These are phyloP conservation scores for Pisolithus albus DNA, from an alignment of 768 basidiomycete genomes.

Conservation along the genomic window DNA sequence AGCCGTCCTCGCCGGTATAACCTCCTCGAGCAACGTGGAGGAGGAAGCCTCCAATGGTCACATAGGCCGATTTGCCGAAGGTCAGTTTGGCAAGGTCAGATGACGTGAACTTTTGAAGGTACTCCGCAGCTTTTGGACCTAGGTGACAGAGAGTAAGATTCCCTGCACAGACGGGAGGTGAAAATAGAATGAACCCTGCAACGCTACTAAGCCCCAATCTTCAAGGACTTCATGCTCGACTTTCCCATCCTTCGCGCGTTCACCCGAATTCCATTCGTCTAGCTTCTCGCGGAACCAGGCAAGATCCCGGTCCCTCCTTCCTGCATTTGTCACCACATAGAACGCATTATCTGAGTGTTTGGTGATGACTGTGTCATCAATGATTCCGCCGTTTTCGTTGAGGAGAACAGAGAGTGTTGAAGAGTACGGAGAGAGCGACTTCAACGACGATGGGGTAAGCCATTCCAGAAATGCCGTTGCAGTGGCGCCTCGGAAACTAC, in stretches of 20 bases:
- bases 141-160: neutral
- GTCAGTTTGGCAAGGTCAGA: conserved; percentile 68
- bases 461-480: conserved; percentile 79
- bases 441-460: conserved; percentile 81
- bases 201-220: conserved; percentile 79
- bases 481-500: conserved; percentile 75
- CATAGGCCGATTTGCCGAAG: conserved; percentile 80
- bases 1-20: conserved; percentile 98
- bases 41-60: conserved; percentile 53
- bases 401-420: conserved; percentile 87
- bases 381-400: conserved; percentile 87
- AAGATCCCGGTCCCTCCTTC: conserved; percentile 73
- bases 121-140: conserved; percentile 80
- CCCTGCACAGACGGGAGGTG: neutral
- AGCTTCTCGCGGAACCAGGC: conserved; percentile 67
- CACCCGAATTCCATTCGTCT: conserved; percentile 68
- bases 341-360: conserved; percentile 74
- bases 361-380: conserved; percentile 92
- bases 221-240: conserved; percentile 81
- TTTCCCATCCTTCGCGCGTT: conserved; percentile 41
- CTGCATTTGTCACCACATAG: conserved; percentile 97
- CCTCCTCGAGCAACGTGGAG: conserved; percentile 90
- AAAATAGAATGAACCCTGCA: conserved; percentile 60
- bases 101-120: conserved; percentile 69
- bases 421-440: conserved; percentile 57